phyloP scores from a whole-genome alignment of 1,284 basidiomycete species.

The Termitomyces sp. region DNA sequence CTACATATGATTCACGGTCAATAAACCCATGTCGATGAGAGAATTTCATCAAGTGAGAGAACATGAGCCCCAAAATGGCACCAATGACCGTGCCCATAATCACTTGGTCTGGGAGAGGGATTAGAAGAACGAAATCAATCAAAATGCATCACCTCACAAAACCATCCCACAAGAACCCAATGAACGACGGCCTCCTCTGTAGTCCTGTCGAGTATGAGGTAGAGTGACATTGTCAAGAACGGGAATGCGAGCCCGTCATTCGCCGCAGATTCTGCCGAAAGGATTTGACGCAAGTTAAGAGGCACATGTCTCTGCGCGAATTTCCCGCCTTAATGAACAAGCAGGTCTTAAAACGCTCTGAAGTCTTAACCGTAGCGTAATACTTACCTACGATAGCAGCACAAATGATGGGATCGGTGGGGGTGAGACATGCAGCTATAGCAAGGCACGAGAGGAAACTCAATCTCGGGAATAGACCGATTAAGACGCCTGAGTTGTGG shows the following conservation, averaged over 20 bases:
- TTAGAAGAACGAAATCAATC: background rate
- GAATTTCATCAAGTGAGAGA: slow-evolving; percentile 80
- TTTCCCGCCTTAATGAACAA: slow-evolving; percentile 60
- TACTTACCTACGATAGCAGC: slow-evolving; percentile 56
- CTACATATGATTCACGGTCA: slow-evolving; percentile 88
- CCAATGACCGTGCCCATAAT: slow-evolving; percentile 78
- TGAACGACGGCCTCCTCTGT: slow-evolving; percentile 61
- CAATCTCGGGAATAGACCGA: slow-evolving; percentile 64
- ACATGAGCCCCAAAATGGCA: slow-evolving; percentile 61
- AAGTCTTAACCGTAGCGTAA: slow-evolving; percentile 4
- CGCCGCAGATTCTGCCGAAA: slow-evolving; percentile 90
- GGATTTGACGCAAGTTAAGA: slow-evolving; percentile 71
- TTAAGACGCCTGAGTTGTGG: slow-evolving; percentile 45
- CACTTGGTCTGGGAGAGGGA: slow-evolving; percentile 66
- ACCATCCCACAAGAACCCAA: slow-evolving; percentile 81
- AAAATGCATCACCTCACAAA: slow-evolving; percentile 44
- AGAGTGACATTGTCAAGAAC: slow-evolving; percentile 85
- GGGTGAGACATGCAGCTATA: slow-evolving; percentile 87
- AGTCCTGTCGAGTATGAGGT: slow-evolving; percentile 73
- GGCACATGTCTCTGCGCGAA: slow-evolving; percentile 90
- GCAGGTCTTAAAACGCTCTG: background rate
- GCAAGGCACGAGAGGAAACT: slow-evolving; percentile 74
- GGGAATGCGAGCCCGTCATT: slow-evolving; percentile 84
- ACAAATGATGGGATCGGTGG: slow-evolving; percentile 85
- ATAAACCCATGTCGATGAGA: slow-evolving; percentile 75